Evolutionary conservation across 345 rosid genomes (phyloP).

Genomic region (Populus tremula): DNA sequence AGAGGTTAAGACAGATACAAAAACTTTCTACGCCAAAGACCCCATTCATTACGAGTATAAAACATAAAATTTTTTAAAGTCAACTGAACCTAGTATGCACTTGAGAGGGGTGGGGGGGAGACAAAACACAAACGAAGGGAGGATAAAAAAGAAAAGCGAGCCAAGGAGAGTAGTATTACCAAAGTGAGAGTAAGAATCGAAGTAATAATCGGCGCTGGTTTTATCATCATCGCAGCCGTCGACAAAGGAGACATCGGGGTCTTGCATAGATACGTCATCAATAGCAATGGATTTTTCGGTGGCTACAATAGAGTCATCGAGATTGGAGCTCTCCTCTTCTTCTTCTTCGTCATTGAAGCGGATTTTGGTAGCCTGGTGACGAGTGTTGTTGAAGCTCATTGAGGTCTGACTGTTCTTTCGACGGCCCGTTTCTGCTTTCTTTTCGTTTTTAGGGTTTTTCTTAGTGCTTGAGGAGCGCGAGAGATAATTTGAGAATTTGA

Average conservation of each 20-base stretch:
- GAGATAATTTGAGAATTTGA: too few species aligned
- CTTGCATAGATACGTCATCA: slow-evolving; percentile 55
- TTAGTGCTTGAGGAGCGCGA: background rate
- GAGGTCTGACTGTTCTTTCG: background rate
- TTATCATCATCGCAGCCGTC: slow-evolving; percentile 49
- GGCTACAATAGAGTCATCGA: slow-evolving; percentile 31
- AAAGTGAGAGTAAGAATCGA: slow-evolving; percentile 97
- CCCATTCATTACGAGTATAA: background rate
- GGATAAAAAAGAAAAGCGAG: background rate
- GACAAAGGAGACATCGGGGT: slow-evolving; percentile 36
- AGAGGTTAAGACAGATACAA: background rate
- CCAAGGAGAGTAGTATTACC: slow-evolving; percentile 40
- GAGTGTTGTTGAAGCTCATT: background rate
- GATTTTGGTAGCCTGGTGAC: background rate
- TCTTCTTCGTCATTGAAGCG: background rate
- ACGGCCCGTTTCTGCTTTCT: background rate
- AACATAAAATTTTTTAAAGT: background rate
- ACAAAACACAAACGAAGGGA: too few species aligned
- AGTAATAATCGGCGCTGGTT: slow-evolving; percentile 98
- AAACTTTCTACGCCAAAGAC: background rate
- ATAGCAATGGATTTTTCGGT: slow-evolving; percentile 26
- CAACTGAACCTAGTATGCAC: background rate
- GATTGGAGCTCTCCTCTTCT: slow-evolving; percentile 29
- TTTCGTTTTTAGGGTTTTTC: background rate
- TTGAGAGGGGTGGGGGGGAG: background rate